Percentiles rank a stretch among this genome's conserved stretches.
Conservation (phyloP, 2,329 filamentous ascomycete genomes). For the Penicillium sp. region DNA sequence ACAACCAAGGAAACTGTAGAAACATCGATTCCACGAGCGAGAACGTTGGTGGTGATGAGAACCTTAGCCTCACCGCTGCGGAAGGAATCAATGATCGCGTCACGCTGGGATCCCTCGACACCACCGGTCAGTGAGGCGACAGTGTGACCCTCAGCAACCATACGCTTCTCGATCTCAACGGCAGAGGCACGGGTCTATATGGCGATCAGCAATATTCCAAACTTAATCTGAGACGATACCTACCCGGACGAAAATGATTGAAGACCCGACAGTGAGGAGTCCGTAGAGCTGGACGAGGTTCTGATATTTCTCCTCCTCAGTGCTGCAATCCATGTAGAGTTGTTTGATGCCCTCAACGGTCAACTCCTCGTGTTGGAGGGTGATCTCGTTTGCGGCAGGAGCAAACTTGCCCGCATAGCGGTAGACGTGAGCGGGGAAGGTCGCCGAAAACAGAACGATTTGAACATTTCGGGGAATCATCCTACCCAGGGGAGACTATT, state of each 20-base stretch:
- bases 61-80: constrained; percentile 85
- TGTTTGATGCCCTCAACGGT: constrained; percentile 97
- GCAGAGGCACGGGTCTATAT: constrained; percentile 78
- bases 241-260: constrained; percentile 96
- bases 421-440: constrained; percentile 82
- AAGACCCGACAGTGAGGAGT: constrained; percentile 92
- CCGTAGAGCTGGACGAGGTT: constrained; percentile 91
- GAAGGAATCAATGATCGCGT: constrained; percentile 82
- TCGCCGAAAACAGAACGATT: constrained; percentile 92
- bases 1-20: constrained; percentile 94
- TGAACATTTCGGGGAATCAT: constrained; percentile 74
- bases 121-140: constrained; percentile 87
- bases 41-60: constrained; percentile 94
- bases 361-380: constrained; percentile 82
- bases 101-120: constrained; percentile 78
- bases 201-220: constrained; percentile 18
- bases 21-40: constrained; percentile 92
- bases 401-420: constrained; percentile 81
- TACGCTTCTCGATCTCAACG: constrained; percentile 76
- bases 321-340: constrained; percentile 90
- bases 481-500: constrained; percentile 45
- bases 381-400: constrained; percentile 80
- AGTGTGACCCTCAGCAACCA: constrained; percentile 85
- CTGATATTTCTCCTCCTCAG: constrained; percentile 79
- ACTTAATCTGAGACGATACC: constrained; percentile 20